Conservation (phyloP, 306 rosid species). For the Trifolium subterraneum region DNA sequence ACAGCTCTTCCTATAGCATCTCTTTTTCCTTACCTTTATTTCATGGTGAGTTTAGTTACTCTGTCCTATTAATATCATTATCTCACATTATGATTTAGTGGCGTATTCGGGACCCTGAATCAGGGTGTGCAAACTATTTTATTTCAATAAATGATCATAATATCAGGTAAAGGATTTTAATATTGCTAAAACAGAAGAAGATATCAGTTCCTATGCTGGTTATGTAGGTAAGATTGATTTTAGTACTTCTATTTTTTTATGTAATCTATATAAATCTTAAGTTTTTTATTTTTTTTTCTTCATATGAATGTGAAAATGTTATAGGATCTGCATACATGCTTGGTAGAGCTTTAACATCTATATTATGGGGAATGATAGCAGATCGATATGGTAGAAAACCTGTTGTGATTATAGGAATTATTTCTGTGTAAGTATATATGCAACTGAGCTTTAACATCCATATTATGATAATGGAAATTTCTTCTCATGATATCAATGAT, state of each 20-base stretch:
- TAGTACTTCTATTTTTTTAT: background rate
- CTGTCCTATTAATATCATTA: too few species aligned
- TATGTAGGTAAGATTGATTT: conserved; percentile 64
- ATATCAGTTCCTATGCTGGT: conserved; percentile 78
- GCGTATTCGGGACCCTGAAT: too few species aligned
- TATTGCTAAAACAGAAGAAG: conserved; percentile 77
- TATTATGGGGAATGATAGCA: conserved; percentile 81
- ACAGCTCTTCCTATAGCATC: conserved; percentile 50
- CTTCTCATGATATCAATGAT: background rate
- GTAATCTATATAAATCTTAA: background rate
- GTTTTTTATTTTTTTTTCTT: conserved; percentile 5
- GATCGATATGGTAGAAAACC: conserved; percentile 93
- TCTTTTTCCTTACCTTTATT: conserved; percentile 46
- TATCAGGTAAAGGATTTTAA: conserved; percentile 73
- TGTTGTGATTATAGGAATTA: conserved; percentile 65
- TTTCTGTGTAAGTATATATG: conserved; percentile 55
- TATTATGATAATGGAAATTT: too few species aligned
- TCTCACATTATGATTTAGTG: too few species aligned
- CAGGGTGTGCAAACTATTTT: background rate
- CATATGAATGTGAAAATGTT: conserved; percentile 5
- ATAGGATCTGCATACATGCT: conserved; percentile 84
- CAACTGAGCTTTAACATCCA: too few species aligned
- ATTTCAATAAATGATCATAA: background rate
- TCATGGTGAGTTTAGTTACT: conserved; percentile 42
- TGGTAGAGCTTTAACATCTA: conserved; percentile 80